phyloP scores from a whole-genome alignment of 257 asterid genomes.

The Nicotiana attenuata region DNA sequence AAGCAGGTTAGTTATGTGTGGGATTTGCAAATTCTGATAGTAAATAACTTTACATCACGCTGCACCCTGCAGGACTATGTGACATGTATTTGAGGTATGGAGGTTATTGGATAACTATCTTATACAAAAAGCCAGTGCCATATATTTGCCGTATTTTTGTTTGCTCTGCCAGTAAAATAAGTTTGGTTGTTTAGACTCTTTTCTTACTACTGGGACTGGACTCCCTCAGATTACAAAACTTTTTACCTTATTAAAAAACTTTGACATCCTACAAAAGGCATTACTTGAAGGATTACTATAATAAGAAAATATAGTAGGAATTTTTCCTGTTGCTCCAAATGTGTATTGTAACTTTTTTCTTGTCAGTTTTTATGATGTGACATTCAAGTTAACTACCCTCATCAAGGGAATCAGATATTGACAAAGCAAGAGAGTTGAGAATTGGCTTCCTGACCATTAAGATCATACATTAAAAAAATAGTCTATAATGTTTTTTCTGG shows the following conservation, averaged over 20 bases:
- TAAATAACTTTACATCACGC: not conserved
- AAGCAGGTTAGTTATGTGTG: slow-evolving; percentile 55
- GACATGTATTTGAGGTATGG: not conserved
- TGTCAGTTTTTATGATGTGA: not conserved
- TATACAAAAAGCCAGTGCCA: not conserved
- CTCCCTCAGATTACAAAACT: not conserved
- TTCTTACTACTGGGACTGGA: not conserved
- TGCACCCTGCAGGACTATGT: not conserved
- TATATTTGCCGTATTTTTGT: not conserved
- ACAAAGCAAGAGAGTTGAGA: not conserved
- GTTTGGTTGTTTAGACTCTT: not conserved
- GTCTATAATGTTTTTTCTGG: not conserved
- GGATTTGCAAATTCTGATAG: not conserved
- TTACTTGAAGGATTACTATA: not conserved
- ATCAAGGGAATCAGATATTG: not conserved
- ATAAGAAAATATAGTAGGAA: not conserved
- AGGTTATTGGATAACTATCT: not conserved
- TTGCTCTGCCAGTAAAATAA: not conserved
- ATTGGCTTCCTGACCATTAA: not conserved
- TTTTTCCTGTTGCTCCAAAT: not conserved
- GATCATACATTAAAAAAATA: not conserved
- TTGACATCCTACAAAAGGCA: not conserved
- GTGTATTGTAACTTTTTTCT: not conserved
- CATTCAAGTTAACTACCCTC: not conserved
- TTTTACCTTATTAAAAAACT: not conserved